Conservation (phyloP, 208 protist genomes). For the Leishmania braziliensis region DNA sequence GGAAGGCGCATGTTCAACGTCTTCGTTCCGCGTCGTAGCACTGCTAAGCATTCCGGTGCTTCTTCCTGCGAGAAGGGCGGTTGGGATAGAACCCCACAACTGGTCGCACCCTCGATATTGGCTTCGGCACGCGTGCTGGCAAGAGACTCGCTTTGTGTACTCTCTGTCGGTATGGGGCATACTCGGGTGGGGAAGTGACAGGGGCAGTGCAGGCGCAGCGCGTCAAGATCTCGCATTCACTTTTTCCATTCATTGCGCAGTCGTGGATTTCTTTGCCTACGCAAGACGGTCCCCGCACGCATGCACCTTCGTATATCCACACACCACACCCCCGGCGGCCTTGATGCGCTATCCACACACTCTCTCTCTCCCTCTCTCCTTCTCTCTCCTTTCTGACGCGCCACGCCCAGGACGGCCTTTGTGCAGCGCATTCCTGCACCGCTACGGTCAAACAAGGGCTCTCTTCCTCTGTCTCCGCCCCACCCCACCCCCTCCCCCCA, state of each 20-base stretch:
- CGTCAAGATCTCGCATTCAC: background rate
- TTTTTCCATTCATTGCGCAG: background rate
- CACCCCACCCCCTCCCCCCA: background rate
- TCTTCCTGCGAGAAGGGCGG: background rate
- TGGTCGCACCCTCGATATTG: background rate
- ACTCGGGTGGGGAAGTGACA: background rate
- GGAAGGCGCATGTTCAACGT: background rate
- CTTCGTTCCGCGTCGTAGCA: background rate
- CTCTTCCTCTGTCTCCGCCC: background rate
- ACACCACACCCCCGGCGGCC: background rate
- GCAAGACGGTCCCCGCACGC: background rate
- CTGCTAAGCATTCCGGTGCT: background rate
- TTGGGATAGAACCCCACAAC: background rate
- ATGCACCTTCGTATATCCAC: background rate
- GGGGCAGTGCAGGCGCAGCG: background rate
- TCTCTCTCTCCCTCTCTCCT: background rate
- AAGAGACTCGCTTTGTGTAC: background rate
- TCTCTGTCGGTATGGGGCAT: background rate
- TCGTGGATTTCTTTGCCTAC: background rate
- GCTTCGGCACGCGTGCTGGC: background rate
- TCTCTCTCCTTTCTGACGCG: background rate
- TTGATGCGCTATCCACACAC: background rate
- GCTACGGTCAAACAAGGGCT: background rate
- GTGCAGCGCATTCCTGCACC: background rate
- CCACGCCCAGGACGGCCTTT: background rate